Evolutionary conservation across 2,329 filamentous ascomycete genomes (phyloP), one percentile per base, ranked within the genome.

Genomic region (Dactylellina haptotyla): DNA sequence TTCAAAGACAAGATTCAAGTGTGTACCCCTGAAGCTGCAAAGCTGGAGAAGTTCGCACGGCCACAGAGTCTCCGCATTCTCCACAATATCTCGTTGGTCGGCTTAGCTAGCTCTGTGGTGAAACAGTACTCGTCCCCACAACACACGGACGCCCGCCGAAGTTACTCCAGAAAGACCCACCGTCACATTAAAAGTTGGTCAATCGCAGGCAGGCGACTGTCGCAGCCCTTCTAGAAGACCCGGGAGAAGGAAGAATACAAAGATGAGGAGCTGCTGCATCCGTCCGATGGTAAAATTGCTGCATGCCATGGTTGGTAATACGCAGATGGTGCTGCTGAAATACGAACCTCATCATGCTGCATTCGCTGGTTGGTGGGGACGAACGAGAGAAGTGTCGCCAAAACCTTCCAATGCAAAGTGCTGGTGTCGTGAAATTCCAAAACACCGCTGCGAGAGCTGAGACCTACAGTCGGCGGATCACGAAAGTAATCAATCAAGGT

Each of bases 221-320:
- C 28, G 26, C 14, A n/a, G 37, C 18, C 34, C 56, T 69, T 69
- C 64, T 69, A 69, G 64, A 69, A 69, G 64, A 23, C 30, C 64
- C 64, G 56, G 39, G 3, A 30, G 64, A 61, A 61, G 54, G 54
- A 37, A 58, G 34, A 67, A 53, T 58, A 59, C 53, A 32, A 67
- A 41, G 53, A n/a, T 6, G 53, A 53, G 39, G 45, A 23, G 20
- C 9, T 25, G 32, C 16, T 65, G 53, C 39, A 50, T 51, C 51
- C 16, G n/a, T 25, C 39, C 18, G 41, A 54, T 48, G 23, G 41
- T 39, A 53, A 41, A 54, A 6, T 26, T 57, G 43, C 26, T 43
- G 30, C 54, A 34, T 32, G 37, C 10, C 34, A 23, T 54, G 30
- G 26, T 30, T 56, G 25, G 50, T 62, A 50, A 59, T 59, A 53